Evolutionary conservation across 2,329 filamentous ascomycete genomes (phyloP), one percentile per base, ranked within the genome.

Genomic region (Alternaria novae-zelandiae): DNA sequence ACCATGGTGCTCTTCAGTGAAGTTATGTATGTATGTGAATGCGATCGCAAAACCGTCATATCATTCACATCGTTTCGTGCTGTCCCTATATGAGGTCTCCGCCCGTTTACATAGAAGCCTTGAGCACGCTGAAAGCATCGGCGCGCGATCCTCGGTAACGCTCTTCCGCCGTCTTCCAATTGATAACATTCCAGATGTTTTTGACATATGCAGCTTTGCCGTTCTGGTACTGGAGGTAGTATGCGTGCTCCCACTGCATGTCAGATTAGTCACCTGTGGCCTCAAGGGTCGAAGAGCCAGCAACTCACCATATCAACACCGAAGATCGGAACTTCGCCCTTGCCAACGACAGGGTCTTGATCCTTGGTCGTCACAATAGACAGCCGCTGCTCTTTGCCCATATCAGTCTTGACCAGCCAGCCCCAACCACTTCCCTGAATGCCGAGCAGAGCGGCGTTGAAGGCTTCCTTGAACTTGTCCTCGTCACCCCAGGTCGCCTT

Each of bases 391-490:
- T 79, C 76, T 44, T 82, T 82, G 46, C 88, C 89, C 1, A 83
- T 86, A 3, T 84, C 82, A 55, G 90, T 86, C 75, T 89, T 89
- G 59, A 96, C 88, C 7, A 97, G 83, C 93, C 93, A 97, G 0
- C 91, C 92, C 93, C 93, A 97, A 5, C 93, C 93, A 69, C 91
- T 94, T 0, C 93, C 93, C 80, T 95, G 92, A 36, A 97, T 87
- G 0, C 86, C 88, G 0, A 95, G 81, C 3, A 96, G 83, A 0
- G 87, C 85, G 15, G 87, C 82, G 6, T 85, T 85, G 78, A 96
- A 93, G 0, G 86, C 86, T 23, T 87, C 85, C 63, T 87, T 85
- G 80, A 95, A 94, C 20, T 77, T 78, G 30, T 89, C 85, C 25
- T 93, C 79, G 61, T 86, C 86, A n/a, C 91, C 92, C 86, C 90